Evolutionary conservation across 805 yeast species (phyloP).

Genomic region (Saccharomycopsis schoenii): DNA sequence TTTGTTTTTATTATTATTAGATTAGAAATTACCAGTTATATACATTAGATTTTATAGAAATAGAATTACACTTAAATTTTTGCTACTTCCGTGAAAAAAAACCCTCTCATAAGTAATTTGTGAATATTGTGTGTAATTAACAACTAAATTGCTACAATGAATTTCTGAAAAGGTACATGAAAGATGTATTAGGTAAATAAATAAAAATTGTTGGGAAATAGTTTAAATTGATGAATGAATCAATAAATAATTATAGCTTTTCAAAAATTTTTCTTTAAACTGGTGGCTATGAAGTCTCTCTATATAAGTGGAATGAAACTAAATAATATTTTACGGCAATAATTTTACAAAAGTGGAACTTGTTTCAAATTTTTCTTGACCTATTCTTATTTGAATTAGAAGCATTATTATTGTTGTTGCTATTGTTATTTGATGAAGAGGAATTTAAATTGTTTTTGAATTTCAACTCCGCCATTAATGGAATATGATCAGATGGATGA

Average conservation of each 20-base stretch:
- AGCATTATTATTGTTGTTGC: slow-evolving; percentile 16
- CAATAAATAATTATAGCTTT: not conserved
- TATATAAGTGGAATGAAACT: not conserved
- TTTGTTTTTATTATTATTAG: not conserved
- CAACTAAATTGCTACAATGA: not conserved
- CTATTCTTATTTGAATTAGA: slow-evolving; percentile 13
- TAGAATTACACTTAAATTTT: not conserved
- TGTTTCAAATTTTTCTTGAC: slow-evolving; percentile 24
- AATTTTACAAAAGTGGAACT: not conserved
- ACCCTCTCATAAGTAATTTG: too few species aligned
- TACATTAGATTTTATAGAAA: not conserved
- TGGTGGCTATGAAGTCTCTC: not conserved
- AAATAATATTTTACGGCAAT: not conserved
- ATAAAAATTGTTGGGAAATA: not conserved
- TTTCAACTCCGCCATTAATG: slow-evolving; percentile 72
- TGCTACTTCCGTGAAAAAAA: too few species aligned
- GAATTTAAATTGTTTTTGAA: slow-evolving; percentile 37
- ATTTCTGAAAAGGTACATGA: not conserved
- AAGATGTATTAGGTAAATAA: not conserved
- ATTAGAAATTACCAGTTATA: not conserved
- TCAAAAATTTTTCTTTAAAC: not conserved
- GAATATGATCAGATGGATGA: slow-evolving; percentile 90
- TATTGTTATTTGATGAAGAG: slow-evolving; percentile 8
- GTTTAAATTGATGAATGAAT: not conserved
- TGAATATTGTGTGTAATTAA: not conserved